Conservation (phyloP, 805 yeast genomes). For the Candida gorgasii region DNA sequence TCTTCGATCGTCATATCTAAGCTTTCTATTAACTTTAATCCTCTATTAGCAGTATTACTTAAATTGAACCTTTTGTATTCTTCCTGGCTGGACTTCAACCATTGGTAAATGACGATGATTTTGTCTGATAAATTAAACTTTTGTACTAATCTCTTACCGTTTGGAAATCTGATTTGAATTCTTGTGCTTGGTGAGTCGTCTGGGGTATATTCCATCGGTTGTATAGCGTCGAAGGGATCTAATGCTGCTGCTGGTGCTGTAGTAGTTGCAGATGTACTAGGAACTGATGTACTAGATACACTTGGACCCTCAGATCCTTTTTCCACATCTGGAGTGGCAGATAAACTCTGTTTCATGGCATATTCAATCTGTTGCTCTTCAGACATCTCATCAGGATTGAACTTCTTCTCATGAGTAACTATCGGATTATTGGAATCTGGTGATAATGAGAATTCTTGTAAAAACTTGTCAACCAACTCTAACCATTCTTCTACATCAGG, state of each 20-base stretch:
- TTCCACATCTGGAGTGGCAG: slow-evolving; percentile 20
- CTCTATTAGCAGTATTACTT: slow-evolving; percentile 33
- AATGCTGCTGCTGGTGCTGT: slow-evolving; percentile 27
- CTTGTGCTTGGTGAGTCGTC: slow-evolving; percentile 72
- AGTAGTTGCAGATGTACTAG: neutral
- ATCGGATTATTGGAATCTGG: slow-evolving; percentile 66
- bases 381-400: slow-evolving; percentile 65
- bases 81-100: slow-evolving; percentile 55
- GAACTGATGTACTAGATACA: neutral
- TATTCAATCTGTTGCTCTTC: slow-evolving; percentile 83
- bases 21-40: slow-evolving; percentile 57
- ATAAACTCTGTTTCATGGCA: slow-evolving; percentile 69
- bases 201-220: slow-evolving; percentile 56
- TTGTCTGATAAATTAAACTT: slow-evolving; percentile 59
- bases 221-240: slow-evolving; percentile 36
- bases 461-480: slow-evolving; percentile 68
- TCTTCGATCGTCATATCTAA: slow-evolving; percentile 62
- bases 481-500: slow-evolving; percentile 64
- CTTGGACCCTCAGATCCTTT: slow-evolving; percentile 11
- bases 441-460: slow-evolving; percentile 62
- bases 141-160: slow-evolving; percentile 79
- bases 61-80: slow-evolving; percentile 49
- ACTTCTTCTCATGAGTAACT: slow-evolving; percentile 55
- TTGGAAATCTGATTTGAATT: slow-evolving; percentile 84
- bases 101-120: slow-evolving; percentile 61